A percentile compares a stretch with the other conserved stretches of the same genome.
phyloP scores from a whole-genome alignment of 1,284 basidiomycete genomes.

The Cryptococcus maquisensis region DNA sequence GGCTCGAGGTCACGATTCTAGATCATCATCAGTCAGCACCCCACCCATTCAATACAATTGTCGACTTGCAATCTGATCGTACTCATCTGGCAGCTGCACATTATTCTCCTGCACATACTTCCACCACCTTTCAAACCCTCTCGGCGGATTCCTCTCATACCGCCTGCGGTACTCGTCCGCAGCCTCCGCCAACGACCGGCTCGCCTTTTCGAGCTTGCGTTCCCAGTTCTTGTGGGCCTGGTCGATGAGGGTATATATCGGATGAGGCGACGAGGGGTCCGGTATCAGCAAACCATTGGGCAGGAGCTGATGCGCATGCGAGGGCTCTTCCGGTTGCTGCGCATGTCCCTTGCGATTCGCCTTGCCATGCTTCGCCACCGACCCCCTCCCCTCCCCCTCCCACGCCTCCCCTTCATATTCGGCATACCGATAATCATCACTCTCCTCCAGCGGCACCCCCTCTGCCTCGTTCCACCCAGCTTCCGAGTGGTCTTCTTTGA shows the following conservation, averaged over 20 bases:
- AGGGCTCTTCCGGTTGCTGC: too few species aligned
- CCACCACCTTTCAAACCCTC: constrained; percentile 46
- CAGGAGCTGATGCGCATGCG: too few species aligned
- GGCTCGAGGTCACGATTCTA: constrained; percentile 45
- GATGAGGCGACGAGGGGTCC: constrained; percentile 23
- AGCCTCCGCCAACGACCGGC: constrained; percentile 46
- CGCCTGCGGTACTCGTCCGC: constrained; percentile 48
- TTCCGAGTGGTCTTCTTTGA: background rate
- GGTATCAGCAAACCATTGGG: too few species aligned
- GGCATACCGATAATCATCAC: too few species aligned
- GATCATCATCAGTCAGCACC: background rate
- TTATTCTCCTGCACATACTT: constrained; percentile 29
- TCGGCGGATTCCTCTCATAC: constrained; percentile 45
- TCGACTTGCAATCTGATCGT: constrained; percentile 44
- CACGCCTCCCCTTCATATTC: too few species aligned
- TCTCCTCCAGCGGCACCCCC: background rate
- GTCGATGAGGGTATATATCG: constrained; percentile 48
- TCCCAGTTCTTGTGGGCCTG: constrained; percentile 45
- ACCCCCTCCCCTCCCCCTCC: too few species aligned
- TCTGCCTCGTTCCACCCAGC: background rate
- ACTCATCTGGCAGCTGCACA: constrained; percentile 45
- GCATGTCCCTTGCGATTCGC: too few species aligned
- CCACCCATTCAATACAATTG: background rate
- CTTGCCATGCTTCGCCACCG: too few species aligned
- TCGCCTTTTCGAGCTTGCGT: constrained; percentile 43